Conservation (phyloP, 352 stramenopile species). For the Globisporangium cederbergense region DNA sequence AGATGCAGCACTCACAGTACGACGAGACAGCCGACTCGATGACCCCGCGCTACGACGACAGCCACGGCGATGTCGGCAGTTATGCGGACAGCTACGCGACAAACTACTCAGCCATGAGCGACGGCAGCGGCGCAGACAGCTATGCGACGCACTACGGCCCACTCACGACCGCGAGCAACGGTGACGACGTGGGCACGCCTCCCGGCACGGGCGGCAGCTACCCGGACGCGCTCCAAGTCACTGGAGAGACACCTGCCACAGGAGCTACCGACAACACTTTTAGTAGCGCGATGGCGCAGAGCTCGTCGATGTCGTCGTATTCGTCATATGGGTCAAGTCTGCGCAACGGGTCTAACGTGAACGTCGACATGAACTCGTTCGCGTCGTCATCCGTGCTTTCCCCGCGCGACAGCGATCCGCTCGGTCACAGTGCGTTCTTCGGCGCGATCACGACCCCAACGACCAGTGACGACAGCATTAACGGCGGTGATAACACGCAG, state of each 20-base stretch:
- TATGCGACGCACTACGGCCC: constrained; percentile 19
- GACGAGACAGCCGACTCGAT: constrained; percentile 1
- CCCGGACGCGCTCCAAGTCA: neutral
- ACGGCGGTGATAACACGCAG: neutral
- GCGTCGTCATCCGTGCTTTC: constrained; percentile 17
- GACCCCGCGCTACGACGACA: constrained; percentile 17
- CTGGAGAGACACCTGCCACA: neutral
- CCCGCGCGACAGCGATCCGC: constrained; percentile 13
- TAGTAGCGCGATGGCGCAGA: constrained; percentile 11
- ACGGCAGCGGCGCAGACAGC: constrained; percentile 8
- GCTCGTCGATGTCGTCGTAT: constrained; percentile 5
- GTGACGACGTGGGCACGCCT: constrained; percentile 16
- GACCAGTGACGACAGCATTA: neutral
- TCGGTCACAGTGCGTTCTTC: constrained; percentile 9
- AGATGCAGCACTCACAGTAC: neutral
- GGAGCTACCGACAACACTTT: constrained; percentile 1
- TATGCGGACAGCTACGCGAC: constrained; percentile 16
- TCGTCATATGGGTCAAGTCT: neutral
- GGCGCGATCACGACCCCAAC: constrained; percentile 1
- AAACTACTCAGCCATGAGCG: constrained; percentile 14
- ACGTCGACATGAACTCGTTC: constrained; percentile 16
- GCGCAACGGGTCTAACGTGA: constrained; percentile 12
- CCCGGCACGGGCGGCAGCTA: constrained; percentile 9
- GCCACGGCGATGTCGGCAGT: constrained; percentile 8
- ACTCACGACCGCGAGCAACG: constrained; percentile 2